phyloP scores from a whole-genome alignment of 495 filamentous ascomycete species.

The Hyaloscypha bicolor region DNA sequence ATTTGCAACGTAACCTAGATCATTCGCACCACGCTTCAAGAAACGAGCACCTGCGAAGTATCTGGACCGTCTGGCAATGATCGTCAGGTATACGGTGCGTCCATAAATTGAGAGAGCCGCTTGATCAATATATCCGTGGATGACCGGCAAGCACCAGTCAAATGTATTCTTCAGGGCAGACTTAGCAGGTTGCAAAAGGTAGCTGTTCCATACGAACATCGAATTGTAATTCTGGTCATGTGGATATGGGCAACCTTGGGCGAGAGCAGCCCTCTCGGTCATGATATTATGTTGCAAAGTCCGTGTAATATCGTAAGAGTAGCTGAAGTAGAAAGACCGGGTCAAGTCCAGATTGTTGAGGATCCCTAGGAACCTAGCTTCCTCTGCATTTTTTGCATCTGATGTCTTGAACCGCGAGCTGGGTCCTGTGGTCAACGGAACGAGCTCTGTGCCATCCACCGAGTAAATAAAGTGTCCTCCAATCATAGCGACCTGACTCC shows the following conservation, averaged over 20 bases:
- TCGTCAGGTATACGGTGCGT: constrained; percentile 82
- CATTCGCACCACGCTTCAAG: constrained; percentile 92
- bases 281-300: constrained; percentile 93
- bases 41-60: constrained; percentile 95
- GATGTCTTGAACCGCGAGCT: constrained; percentile 62
- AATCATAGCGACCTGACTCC: constrained; percentile 92
- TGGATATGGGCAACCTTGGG: constrained; percentile 59
- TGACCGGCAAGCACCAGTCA: constrained; percentile 95
- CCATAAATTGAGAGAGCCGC: constrained; percentile 82
- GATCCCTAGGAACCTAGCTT: constrained; percentile 85
- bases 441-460: constrained; percentile 91
- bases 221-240: constrained; percentile 73
- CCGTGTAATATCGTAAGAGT: constrained; percentile 93
- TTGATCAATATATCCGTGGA: constrained; percentile 96
- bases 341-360: constrained; percentile 88
- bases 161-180: constrained; percentile 73
- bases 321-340: constrained; percentile 95
- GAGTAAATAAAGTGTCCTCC: constrained; percentile 96
- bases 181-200: constrained; percentile 79
- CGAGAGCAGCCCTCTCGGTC: constrained; percentile 69
- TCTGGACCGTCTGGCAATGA: constrained; percentile 89
- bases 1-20: constrained; percentile 95
- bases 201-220: constrained; percentile 98
- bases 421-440: constrained; percentile 69
- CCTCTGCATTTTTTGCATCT: constrained; percentile 81